Evolutionary conservation across 352 stramenopile species (phyloP), one percentile per base, ranked within the genome.

Genomic region (Plasmopara muralis): DNA sequence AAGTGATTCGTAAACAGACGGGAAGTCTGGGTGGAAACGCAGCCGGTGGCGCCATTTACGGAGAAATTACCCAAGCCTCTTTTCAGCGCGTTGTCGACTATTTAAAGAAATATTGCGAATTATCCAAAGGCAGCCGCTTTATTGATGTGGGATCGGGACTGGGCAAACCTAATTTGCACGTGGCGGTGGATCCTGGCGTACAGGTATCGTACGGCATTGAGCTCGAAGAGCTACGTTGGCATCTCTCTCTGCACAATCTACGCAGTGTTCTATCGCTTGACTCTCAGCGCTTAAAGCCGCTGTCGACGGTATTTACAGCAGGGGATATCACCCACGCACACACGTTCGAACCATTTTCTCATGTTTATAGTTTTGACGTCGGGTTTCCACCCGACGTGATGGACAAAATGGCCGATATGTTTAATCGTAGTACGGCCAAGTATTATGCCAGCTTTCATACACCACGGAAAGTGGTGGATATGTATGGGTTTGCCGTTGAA

Each of bases 311-410:
- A 34, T 98, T 99, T 55, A 85, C 89, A 2, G 81, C 89, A 7
- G 92, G 89, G 9, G 93, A 99, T 67, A 98, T 99, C 53, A 97
- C 84, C 9, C 66, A 95, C 54, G 95, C 94, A 0, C 74, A 85
- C 31, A 95, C 83, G 29, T 94, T 98, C 35, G 90, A 98, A 69
- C 95, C 95, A 0, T 98, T 98, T 59, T 98, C 95, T 6, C 96
- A 99, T 68, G 83, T 98, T 16, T 99, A 99, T 70, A 98, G 97
- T 79, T 98, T 98, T 64, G 95, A 98, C 52, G 95, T 98, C 50
- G 96, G 95, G 12, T 98, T 99, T 62, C 96, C 96, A n/a, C 95
- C 95, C 1, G 64, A 81, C 35, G 87, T 98, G 13, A 98, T 98
- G 75, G 67, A 95, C 52, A 69, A 92, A 48, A 87, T 98, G 47